Percentiles rank a stretch among this genome's conserved stretches.
These are phyloP conservation scores for Viola odorata DNA, from an alignment of 345 rosid genomes.

Conservation along the genomic window DNA sequence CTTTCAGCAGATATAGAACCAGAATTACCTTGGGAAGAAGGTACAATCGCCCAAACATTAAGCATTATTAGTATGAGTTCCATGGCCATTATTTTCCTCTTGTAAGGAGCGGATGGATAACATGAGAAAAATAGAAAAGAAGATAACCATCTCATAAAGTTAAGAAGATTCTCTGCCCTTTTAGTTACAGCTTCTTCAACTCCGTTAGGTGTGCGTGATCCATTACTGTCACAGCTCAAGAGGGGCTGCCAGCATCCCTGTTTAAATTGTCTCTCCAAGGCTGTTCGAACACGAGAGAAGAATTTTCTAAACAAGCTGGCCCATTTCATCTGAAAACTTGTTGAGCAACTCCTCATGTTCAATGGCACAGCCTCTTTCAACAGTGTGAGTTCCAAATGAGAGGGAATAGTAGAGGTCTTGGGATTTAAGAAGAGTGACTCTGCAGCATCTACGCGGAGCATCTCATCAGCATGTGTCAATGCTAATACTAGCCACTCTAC, in stretches of 20 bases:
- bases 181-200: conserved; percentile 30
- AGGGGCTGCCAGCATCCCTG: conserved; percentile 63
- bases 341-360: conserved; percentile 93
- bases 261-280: conserved; percentile 86
- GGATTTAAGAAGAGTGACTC: conserved; percentile 91
- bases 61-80: conserved; percentile 80
- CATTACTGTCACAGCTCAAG: conserved; percentile 16
- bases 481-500: conserved; percentile 85
- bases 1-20: conserved; percentile 35
- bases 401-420: conserved; percentile 80
- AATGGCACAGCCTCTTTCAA: conserved; percentile 77
- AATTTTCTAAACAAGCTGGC: conserved; percentile 85
- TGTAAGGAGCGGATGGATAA: conserved; percentile 94
- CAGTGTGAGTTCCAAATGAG: conserved; percentile 70
- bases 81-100: conserved; percentile 92
- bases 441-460: conserved; percentile 93
- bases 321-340: conserved; percentile 99
- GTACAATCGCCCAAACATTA: conserved; percentile 68
- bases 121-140: conserved; percentile 76
- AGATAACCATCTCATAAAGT: conserved; percentile 86
- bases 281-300: conserved; percentile 81
- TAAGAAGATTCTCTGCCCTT: conserved; percentile 68
- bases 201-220: conserved; percentile 20
- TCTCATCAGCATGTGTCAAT: conserved; percentile 81
- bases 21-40: conserved; percentile 37